A percentile compares a stretch with the other conserved stretches of the same genome.
Evolutionary conservation across 2,329 filamentous ascomycete species (phyloP).

Genomic region (Sporothrix euskadiensis): DNA sequence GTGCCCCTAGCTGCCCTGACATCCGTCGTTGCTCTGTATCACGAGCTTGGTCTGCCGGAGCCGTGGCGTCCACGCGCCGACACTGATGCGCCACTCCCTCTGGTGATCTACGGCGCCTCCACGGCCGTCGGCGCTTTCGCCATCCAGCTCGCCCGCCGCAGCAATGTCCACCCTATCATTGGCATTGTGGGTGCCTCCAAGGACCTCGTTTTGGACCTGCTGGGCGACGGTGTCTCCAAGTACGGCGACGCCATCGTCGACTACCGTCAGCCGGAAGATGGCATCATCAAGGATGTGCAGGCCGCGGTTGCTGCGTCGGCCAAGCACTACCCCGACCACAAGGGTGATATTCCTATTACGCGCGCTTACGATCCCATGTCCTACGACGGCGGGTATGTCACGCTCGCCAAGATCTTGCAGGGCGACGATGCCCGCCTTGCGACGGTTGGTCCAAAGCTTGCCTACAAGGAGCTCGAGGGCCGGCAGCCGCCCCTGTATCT

Average conservation of each 20-base stretch:
- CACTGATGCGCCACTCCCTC: conserved; percentile 21
- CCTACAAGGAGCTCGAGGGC: conserved; percentile 33
- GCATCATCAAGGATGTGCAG: conserved; percentile 44
- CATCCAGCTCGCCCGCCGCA: conserved; percentile 50
- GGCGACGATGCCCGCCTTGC: conserved; percentile 38
- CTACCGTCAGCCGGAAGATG: conserved; percentile 53
- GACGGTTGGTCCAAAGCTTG: conserved; percentile 34
- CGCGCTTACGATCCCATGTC: conserved; percentile 55
- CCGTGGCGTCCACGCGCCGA: conserved; percentile 44
- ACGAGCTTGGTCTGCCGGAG: conserved; percentile 42
- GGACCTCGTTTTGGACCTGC: conserved; percentile 47
- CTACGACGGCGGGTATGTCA: conserved; percentile 46
- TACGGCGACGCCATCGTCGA: conserved; percentile 57
- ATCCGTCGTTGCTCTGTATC: conserved; percentile 44
- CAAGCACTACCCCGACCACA: background rate
- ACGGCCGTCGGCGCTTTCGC: conserved; percentile 55
- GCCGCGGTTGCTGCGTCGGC: conserved; percentile 41
- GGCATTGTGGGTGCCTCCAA: conserved; percentile 52
- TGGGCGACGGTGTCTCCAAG: conserved; percentile 44
- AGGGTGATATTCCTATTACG: conserved; percentile 31
- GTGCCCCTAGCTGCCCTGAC: conserved; percentile 49
- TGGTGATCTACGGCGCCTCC: conserved; percentile 50
- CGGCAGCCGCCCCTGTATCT: conserved; percentile 33
- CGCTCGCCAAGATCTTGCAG: conserved; percentile 42
- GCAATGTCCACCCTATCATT: conserved; percentile 57